These are phyloP conservation scores for Perilla frutescens DNA, from an alignment of 257 asterid genomes.

Conservation along the genomic window DNA sequence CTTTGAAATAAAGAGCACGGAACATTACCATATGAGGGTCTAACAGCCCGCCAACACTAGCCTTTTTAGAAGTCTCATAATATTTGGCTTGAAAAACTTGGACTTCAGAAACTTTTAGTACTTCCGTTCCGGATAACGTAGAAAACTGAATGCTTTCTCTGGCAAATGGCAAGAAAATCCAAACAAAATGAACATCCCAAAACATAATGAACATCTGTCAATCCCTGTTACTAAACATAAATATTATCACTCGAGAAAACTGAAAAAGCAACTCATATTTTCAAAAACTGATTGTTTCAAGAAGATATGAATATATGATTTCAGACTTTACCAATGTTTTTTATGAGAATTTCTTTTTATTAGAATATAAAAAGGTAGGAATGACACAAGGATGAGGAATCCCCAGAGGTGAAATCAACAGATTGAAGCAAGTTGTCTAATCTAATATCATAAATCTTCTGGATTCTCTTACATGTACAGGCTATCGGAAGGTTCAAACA, in stretches of 20 bases:
- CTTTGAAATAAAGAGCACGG: constrained; percentile 8
- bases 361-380: too few species aligned
- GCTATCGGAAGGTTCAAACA: background rate
- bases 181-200: constrained; percentile 22
- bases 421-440: constrained; percentile 19
- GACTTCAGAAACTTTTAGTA: constrained; percentile 72
- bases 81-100: constrained; percentile 68
- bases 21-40: constrained; percentile 82
- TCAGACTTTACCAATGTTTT: background rate
- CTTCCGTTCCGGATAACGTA: constrained; percentile 63
- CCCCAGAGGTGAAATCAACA: background rate
- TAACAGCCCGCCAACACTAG: constrained; percentile 67
- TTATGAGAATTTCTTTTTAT: too few species aligned
- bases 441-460: background rate
- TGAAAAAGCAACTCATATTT: background rate
- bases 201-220: constrained; percentile 4
- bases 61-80: constrained; percentile 46
- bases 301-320: background rate
- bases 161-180: constrained; percentile 34
- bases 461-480: background rate
- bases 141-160: constrained; percentile 84
- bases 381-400: too few species aligned
- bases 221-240: background rate
- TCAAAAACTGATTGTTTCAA: background rate
- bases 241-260: background rate